phyloP scores from a whole-genome alignment of 371 early-diverging fungal genomes.

The Haplosporangium sp. region DNA sequence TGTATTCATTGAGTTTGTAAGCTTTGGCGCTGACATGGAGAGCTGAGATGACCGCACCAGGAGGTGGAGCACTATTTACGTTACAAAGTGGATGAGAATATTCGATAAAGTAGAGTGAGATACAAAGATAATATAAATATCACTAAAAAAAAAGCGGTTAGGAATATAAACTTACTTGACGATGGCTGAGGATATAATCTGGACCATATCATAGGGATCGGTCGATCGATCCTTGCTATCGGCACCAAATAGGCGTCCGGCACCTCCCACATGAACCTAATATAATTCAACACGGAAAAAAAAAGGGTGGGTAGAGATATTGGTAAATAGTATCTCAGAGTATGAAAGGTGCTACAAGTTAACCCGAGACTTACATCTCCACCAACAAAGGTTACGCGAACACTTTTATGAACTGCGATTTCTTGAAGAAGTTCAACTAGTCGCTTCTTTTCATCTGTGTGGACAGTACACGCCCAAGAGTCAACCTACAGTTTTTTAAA shows the following conservation, averaged over 20 bases:
- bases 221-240: constrained; percentile 63
- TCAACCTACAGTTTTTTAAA: constrained; percentile 58
- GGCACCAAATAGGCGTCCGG: constrained; percentile 68
- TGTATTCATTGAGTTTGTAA: constrained; percentile 56
- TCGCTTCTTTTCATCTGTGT: constrained; percentile 74
- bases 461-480: constrained; percentile 72
- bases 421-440: constrained; percentile 76
- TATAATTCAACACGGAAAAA: neutral
- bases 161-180: constrained; percentile 35
- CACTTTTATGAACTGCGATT: constrained; percentile 65
- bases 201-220: constrained; percentile 80
- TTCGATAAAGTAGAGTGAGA: no score
- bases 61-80: constrained; percentile 49
- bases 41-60: constrained; percentile 50
- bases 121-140: no score
- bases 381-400: constrained; percentile 83
- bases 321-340: no score
- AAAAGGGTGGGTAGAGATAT: neutral
- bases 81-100: no score
- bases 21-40: constrained; percentile 49
- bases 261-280: constrained; percentile 84
- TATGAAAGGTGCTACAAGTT: no score
- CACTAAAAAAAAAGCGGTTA: no score
- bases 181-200: constrained; percentile 80
- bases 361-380: constrained; percentile 68